phyloP scores from a whole-genome alignment of 345 rosid species.

The Acer campestre region DNA sequence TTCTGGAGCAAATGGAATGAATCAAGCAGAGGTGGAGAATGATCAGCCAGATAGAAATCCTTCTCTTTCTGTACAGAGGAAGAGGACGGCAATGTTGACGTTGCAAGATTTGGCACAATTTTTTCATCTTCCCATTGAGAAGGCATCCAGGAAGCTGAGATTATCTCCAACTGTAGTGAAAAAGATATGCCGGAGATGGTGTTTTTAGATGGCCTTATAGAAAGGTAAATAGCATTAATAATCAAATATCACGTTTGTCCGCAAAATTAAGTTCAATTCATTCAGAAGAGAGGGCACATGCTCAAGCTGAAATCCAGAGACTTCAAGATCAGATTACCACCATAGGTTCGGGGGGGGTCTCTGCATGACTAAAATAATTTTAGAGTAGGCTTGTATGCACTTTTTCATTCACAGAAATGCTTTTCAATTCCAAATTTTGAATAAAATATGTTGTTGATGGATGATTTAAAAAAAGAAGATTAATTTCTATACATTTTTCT shows the following conservation, averaged over 20 bases:
- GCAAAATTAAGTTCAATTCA: too few species aligned
- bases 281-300: too few species aligned
- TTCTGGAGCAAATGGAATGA: conserved; percentile 15
- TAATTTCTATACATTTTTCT: too few species aligned
- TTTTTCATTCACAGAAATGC: neutral
- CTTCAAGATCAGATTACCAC: too few species aligned
- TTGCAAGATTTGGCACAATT: conserved; percentile 35
- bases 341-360: neutral
- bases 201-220: conserved; percentile 61
- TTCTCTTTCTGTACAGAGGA: conserved; percentile 52
- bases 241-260: too few species aligned
- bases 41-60: conserved; percentile 12
- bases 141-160: conserved; percentile 45
- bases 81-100: conserved; percentile 45
- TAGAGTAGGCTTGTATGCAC: neutral
- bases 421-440: neutral
- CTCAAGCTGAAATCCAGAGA: too few species aligned
- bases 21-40: conserved; percentile 19
- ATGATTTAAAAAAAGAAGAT: too few species aligned
- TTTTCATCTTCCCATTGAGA: conserved; percentile 56
- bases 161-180: conserved; percentile 65
- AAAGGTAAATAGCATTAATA: conserved; percentile 37
- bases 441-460: neutral
- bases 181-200: conserved; percentile 48
- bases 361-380: too few species aligned